A percentile compares a stretch with the other conserved stretches of the same genome.
Conservation (phyloP, 306 rosid genomes). For the Delonix regia region DNA sequence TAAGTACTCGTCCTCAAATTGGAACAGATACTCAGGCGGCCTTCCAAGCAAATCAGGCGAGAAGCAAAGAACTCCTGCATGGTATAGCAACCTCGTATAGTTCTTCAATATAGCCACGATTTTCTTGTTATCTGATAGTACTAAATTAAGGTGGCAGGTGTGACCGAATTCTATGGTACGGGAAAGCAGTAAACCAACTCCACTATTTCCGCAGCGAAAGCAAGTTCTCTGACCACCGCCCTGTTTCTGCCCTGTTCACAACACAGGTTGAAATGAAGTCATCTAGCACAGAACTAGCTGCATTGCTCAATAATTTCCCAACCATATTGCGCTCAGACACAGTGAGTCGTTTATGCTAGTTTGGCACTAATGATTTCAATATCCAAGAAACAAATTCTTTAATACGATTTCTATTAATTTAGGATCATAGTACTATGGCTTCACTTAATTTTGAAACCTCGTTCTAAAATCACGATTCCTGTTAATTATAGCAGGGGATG, state of each 20-base stretch:
- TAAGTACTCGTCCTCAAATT: conserved; percentile 59
- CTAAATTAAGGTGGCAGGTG: conserved; percentile 50
- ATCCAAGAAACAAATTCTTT: neutral
- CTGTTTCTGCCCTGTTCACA: conserved; percentile 85
- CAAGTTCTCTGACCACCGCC: conserved; percentile 93
- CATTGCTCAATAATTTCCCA: conserved; percentile 36
- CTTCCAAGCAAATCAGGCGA: conserved; percentile 60
- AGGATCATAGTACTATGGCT: neutral
- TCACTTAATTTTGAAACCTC: neutral
- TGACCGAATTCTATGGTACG: conserved; percentile 69
- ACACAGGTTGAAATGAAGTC: conserved; percentile 65
- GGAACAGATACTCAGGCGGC: conserved; percentile 64
- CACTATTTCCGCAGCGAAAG: conserved; percentile 83
- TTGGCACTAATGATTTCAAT: neutral
- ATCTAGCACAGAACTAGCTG: conserved; percentile 43
- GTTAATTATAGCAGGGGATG: conserved; percentile 36
- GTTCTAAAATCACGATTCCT: neutral
- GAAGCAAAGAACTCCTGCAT: conserved; percentile 79
- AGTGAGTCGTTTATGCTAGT: conserved; percentile 47
- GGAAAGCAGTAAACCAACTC: conserved; percentile 73
- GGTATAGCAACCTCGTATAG: conserved; percentile 37
- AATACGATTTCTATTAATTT: neutral
- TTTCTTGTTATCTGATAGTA: neutral
- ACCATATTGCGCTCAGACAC: conserved; percentile 38
- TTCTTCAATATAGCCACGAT: neutral